Evolutionary conservation across 1,284 basidiomycete species (phyloP), one percentile per base, ranked within the genome.

Genomic region (Apiotrichum laibachii): DNA sequence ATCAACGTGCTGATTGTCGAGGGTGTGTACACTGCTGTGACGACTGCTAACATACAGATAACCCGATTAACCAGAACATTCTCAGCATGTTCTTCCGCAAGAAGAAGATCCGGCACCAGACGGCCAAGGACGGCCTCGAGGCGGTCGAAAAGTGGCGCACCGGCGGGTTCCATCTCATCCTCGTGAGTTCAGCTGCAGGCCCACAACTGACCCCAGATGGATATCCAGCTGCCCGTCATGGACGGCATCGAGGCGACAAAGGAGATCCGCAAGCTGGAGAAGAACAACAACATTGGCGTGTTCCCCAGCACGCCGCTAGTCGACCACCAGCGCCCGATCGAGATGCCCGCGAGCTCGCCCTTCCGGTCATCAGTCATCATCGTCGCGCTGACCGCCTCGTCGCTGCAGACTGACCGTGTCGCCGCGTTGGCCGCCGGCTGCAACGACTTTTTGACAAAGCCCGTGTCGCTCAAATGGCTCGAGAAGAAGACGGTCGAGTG

Each of bases 161-260:
- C 11, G 96, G 96, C 12, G 87, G 85, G 46, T 99, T 97, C 78
- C 95, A 99, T 81, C 81, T 99, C 55, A 98, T 99, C 61, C 79
- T 99, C 77, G 93, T 95, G 31, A 43, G 50, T 31, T 34, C 2
- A 10, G 35, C 33, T 31, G 2, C 21, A 35, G 12, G 6, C 1
- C 5, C 16, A 3, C 7, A 19, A 21, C 49, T 51, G 55, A 58
- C 39, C 35, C 13, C 68, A 96, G 92, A 99, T 99, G 96, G 96
- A 99, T 79, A 98, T 99, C 62, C 95, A 98, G 80, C 90, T 99
- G 83, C 96, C 96, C 8, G 88, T 98, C 66, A 97, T 98, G 90
- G 91, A 96, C 76, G 96, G 96, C 31, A 97, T 99, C 52, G 86
- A 91, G 72, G 96, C 96, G 3, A 99, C 96, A 0, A 94, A 93